Evolutionary conservation across 2,329 filamentous ascomycete genomes (phyloP).

Genomic region (Paracamarosporium sp.): DNA sequence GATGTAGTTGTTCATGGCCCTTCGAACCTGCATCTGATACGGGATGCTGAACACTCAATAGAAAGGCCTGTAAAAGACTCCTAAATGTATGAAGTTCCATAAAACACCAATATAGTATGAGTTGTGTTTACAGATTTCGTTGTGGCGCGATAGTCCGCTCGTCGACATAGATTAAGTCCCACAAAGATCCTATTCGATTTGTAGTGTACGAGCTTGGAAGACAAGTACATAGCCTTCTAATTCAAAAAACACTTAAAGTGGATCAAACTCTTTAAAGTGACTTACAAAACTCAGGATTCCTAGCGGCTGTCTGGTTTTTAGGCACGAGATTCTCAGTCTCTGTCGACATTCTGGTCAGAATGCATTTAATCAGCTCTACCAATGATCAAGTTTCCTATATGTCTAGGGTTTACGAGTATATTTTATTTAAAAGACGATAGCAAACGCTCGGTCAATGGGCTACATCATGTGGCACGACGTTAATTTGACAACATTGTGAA

Average conservation of each 20-base stretch:
- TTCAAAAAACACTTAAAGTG: too few species aligned
- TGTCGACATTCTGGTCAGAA: too few species aligned
- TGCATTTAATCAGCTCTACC: too few species aligned
- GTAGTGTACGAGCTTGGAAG: slow-evolving; percentile 10
- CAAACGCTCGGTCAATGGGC: too few species aligned
- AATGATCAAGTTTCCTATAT: too few species aligned
- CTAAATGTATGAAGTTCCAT: slow-evolving; percentile 9
- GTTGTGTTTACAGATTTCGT: slow-evolving; percentile 10
- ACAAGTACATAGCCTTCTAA: slow-evolving; percentile 1
- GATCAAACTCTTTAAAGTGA: slow-evolving; percentile 7
- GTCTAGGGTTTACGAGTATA: too few species aligned
- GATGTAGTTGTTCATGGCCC: slow-evolving; percentile 9
- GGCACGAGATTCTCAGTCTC: too few species aligned
- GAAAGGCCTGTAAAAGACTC: slow-evolving; percentile 7
- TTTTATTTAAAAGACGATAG: too few species aligned
- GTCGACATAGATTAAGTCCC: slow-evolving; percentile 10
- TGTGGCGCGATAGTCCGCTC: slow-evolving; percentile 5
- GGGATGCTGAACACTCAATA: slow-evolving; percentile 13
- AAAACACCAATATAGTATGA: slow-evolving; percentile 9
- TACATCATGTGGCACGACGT: too few species aligned
- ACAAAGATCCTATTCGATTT: slow-evolving; percentile 14
- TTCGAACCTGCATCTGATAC: slow-evolving; percentile 6
- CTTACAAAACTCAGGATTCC: too few species aligned
- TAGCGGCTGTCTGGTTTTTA: too few species aligned
- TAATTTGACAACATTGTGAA: too few species aligned